Evolutionary conservation across 225 moss, liverwort and hornwort genomes (phyloP).

Genomic region (Lunularia cruciata): DNA sequence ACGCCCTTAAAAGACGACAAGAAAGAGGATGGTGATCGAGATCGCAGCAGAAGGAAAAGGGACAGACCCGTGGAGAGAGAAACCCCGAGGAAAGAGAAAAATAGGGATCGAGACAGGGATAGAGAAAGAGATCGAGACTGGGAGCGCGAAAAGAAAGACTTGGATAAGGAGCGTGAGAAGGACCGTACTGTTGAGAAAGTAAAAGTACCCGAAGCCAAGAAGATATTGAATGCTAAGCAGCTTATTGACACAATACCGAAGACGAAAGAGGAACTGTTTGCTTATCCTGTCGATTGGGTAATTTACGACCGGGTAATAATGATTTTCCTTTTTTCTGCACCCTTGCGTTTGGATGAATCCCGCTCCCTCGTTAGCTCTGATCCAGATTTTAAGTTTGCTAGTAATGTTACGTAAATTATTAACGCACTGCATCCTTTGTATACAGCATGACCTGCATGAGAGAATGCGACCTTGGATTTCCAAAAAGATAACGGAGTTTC

Average conservation of each 20-base stretch:
- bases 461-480: constrained; percentile 96
- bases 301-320: constrained; percentile 79
- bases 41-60: constrained; percentile 59
- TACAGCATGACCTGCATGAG: constrained; percentile 90
- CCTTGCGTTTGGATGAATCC: not conserved
- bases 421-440: no score
- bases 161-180: constrained; percentile 47
- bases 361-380: not conserved
- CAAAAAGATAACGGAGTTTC: constrained; percentile 94
- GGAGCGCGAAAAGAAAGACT: constrained; percentile 44
- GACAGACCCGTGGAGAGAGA: constrained; percentile 47
- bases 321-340: not conserved
- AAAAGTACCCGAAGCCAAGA: constrained; percentile 64
- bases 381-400: not conserved
- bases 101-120: constrained; percentile 51
- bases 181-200: constrained; percentile 53
- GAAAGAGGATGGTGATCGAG: constrained; percentile 71
- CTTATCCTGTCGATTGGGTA: constrained; percentile 81
- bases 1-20: constrained; percentile 35
- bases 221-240: constrained; percentile 87
- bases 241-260: constrained; percentile 91
- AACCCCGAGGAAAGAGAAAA: constrained; percentile 37
- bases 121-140: constrained; percentile 55
- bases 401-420: not conserved
- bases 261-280: constrained; percentile 91